phyloP scores from a whole-genome alignment of 2,329 filamentous ascomycete genomes.

The Cladosporium colombiae region DNA sequence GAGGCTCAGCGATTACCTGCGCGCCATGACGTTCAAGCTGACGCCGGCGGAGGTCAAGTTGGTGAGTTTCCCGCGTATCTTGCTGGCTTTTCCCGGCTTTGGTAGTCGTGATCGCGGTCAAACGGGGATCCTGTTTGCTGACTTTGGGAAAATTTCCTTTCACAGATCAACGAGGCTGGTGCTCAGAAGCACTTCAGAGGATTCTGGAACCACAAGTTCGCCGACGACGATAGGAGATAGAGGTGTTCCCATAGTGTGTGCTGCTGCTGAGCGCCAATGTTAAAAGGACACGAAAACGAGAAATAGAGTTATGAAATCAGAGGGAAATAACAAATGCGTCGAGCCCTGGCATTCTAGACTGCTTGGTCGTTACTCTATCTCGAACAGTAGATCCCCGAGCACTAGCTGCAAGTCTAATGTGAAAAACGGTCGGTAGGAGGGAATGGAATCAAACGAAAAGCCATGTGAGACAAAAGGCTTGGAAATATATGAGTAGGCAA shows the following conservation, averaged over 20 bases:
- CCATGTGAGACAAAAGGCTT: neutral
- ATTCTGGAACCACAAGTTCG: conserved; percentile 55
- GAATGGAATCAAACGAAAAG: neutral
- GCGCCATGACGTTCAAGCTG: conserved; percentile 58
- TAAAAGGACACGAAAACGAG: neutral
- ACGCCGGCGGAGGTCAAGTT: conserved; percentile 59
- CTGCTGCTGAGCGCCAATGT: neutral
- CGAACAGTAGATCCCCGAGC: neutral
- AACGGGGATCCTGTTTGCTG: neutral
- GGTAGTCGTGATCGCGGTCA: neutral
- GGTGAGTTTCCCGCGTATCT: conserved; percentile 22
- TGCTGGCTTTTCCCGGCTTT: no score
- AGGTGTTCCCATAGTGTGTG: neutral
- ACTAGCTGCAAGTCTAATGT: neutral
- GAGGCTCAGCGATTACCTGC: conserved; percentile 59
- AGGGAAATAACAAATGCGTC: neutral
- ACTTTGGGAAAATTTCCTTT: neutral
- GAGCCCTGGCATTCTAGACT: neutral
- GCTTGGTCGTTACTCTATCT: neutral
- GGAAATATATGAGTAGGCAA: neutral
- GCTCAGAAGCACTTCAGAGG: conserved; percentile 53
- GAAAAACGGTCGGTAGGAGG: neutral
- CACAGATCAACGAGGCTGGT: conserved; percentile 49
- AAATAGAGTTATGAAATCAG: neutral
- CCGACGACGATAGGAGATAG: conserved; percentile 44